Base-by-base conservation (phyloP, 1,284 basidiomycete species). In the Ceratobasidium sp. region DNA sequence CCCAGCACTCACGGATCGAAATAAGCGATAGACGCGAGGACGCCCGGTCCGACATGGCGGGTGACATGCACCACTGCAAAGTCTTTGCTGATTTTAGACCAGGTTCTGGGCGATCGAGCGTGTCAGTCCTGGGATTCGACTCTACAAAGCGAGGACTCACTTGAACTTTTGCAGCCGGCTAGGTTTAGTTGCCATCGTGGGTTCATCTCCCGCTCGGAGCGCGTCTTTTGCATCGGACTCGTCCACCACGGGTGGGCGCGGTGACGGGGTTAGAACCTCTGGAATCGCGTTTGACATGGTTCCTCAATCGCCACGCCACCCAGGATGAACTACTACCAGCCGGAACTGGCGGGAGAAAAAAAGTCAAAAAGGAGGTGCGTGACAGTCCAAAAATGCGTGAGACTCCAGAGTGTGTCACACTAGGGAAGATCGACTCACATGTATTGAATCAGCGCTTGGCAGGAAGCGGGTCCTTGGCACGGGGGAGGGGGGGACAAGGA, bases 11-110 rank as follows among this genome's bases (percentile, higher is more conserved):
- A 75, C 73, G 73, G 73, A 35, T 75, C 73, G 41, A 75, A 75
- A 65, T 75, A 75, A 20, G 73, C 73, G 2, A 75, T 75, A 20
- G 73, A 75, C 62, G 73, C 73, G 14, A 75, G 38, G 0, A 75
- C 35, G 1, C 73, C 73, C 1, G 73, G 73, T 23, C 73, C 73
- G 33, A 75, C 73, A 46, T 75, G 73, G 10, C 48, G 73, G 48
- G 60, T 75, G 18, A 75, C 50, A 66, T 75, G 73, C 16, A 74
- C 71, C 57, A 74, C 71, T n/a, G 62, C 16, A 64, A 74, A 62
- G 46, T 74, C 59, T 41, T 74, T 74, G 33, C 71, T 59, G 27
- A 30, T 64, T 64, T 74, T 74, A 46, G 71, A 46, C 59, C 46
- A 62, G 5, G 55, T 57, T 54, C 71, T 74, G 48, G 33, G 38